A percentile compares a stretch with the other conserved stretches of the same genome.
These are phyloP conservation scores for Voacanga thouarsii DNA, from an alignment of 257 asterid genomes.

Conservation along the genomic window DNA sequence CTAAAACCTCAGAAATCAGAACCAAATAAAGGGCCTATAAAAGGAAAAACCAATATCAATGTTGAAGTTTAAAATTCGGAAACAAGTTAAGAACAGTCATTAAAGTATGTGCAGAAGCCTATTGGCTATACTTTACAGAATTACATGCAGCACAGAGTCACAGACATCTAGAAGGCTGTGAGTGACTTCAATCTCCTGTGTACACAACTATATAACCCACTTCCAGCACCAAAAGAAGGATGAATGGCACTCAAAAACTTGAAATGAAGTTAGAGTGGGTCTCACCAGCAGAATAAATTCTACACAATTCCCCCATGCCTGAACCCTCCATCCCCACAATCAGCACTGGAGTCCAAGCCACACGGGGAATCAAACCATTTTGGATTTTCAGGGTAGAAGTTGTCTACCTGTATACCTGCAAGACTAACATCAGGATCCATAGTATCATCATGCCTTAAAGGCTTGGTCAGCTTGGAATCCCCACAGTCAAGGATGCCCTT, in stretches of 20 bases:
- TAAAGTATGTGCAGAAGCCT: conserved; percentile 45
- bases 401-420: conserved; percentile 71
- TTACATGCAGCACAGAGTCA: conserved; percentile 29
- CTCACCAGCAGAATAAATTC: conserved; percentile 50
- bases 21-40: neutral
- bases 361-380: conserved; percentile 97
- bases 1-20: neutral
- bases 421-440: conserved; percentile 82
- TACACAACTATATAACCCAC: conserved; percentile 48
- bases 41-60: neutral
- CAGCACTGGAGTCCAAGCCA: conserved; percentile 63
- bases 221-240: conserved; percentile 29
- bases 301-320: conserved; percentile 74
- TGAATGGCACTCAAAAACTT: conserved; percentile 31
- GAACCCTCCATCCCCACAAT: conserved; percentile 74
- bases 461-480: conserved; percentile 38
- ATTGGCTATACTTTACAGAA: conserved; percentile 41
- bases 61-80: conserved; percentile 19
- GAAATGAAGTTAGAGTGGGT: conserved; percentile 50
- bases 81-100: conserved; percentile 26
- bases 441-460: conserved; percentile 49
- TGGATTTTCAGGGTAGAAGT: conserved; percentile 81
- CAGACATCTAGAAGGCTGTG: conserved; percentile 31
- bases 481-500: conserved; percentile 63
- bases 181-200: conserved; percentile 30